Evolutionary conservation across 345 rosid genomes (phyloP).

Genomic region (Anacardium occidentale): DNA sequence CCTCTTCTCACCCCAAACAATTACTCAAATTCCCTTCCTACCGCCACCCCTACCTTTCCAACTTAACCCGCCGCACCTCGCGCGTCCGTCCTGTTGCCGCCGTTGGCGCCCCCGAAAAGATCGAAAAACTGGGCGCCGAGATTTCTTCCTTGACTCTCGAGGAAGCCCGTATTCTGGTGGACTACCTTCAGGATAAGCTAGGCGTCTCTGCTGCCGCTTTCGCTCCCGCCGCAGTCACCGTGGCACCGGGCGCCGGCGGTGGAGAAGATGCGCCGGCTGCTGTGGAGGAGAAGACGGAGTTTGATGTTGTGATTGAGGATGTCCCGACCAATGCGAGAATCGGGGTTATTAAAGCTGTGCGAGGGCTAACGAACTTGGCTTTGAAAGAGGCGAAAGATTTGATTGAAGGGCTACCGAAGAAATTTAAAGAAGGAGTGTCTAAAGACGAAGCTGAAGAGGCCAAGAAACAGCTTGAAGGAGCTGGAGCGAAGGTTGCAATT

Average conservation of each 20-base stretch:
- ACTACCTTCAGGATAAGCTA: conserved; percentile 78
- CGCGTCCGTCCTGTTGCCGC: conserved; percentile 61
- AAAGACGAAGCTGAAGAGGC: conserved; percentile 91
- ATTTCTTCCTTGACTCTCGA: conserved; percentile 68
- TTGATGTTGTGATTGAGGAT: conserved; percentile 74
- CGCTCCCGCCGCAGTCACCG: conserved; percentile 55
- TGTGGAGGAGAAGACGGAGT: conserved; percentile 75
- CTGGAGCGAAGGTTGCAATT: conserved; percentile 71
- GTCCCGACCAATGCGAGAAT: conserved; percentile 76
- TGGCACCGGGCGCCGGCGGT: conserved; percentile 29
- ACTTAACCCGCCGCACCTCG: conserved; percentile 37
- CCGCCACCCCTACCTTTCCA: conserved; percentile 19
- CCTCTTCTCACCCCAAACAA: conserved; percentile 22
- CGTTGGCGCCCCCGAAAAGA: conserved; percentile 68
- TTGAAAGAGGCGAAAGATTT: conserved; percentile 89
- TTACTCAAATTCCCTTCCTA: conserved; percentile 46
- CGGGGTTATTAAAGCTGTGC: conserved; percentile 75
- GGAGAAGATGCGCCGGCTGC: conserved; percentile 38
- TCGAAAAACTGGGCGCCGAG: conserved; percentile 59
- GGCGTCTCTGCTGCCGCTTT: conserved; percentile 77
- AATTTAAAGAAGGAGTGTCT: conserved; percentile 66
- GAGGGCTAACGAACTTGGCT: conserved; percentile 72
- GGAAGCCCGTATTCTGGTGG: conserved; percentile 75
- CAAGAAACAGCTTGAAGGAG: conserved; percentile 83
- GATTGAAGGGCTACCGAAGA: conserved; percentile 85